A percentile compares a stretch with the other conserved stretches of the same genome.
These are phyloP conservation scores for Hypoxylon sp. DNA, from an alignment of 2,329 filamentous ascomycete genomes.

Conservation along the genomic window DNA sequence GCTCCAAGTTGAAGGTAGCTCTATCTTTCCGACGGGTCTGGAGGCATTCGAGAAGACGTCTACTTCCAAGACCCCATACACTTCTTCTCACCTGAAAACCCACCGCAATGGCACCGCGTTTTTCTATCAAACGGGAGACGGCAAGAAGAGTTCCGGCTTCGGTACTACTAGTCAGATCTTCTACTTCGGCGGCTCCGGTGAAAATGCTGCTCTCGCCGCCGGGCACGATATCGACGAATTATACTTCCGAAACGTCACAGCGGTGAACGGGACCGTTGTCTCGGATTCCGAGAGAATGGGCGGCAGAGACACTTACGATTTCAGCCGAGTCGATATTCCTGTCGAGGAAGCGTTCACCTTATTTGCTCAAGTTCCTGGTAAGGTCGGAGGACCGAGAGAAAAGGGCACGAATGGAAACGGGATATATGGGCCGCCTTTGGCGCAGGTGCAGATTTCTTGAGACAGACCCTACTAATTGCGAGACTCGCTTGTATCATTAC, in stretches of 20 bases:
- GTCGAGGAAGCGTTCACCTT: constrained; percentile 10
- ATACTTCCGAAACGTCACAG: constrained; percentile 68
- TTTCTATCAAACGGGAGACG: constrained; percentile 64
- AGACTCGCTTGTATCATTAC: neutral
- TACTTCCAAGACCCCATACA: constrained; percentile 40
- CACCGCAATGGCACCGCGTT: constrained; percentile 69
- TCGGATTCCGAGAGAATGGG: constrained; percentile 36
- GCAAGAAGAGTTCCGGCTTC: constrained; percentile 63
- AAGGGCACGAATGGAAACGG: constrained; percentile 2
- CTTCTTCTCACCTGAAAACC: constrained; percentile 59
- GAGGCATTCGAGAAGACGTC: constrained; percentile 65
- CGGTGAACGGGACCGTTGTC: constrained; percentile 37
- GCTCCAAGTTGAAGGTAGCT: constrained; percentile 55
- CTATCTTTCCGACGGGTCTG: constrained; percentile 69
- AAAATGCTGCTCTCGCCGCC: constrained; percentile 31
- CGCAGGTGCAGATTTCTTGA: constrained; percentile 17
- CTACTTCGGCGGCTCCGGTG: constrained; percentile 63
- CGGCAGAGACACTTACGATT: constrained; percentile 21
- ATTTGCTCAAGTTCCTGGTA: constrained; percentile 31
- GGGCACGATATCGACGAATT: constrained; percentile 58
- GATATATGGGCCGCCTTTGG: constrained; percentile 9
- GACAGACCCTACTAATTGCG: neutral
- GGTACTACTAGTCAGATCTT: constrained; percentile 72
- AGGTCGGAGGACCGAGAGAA: neutral
- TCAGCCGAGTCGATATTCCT: constrained; percentile 4